phyloP scores from a whole-genome alignment of 2,329 filamentous ascomycete genomes.

The Fusarium proliferatum region DNA sequence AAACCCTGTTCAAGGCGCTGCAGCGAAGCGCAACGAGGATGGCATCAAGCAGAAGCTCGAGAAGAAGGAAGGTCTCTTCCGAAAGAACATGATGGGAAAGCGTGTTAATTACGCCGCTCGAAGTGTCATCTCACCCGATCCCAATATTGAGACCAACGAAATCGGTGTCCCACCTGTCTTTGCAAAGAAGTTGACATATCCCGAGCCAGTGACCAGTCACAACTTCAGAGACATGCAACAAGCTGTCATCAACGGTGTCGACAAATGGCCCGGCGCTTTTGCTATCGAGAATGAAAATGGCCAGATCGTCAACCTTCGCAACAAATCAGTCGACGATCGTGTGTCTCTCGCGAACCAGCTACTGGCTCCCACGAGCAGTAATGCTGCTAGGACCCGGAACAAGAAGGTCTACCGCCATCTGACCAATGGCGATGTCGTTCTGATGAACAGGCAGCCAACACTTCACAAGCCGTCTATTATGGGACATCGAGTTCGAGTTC shows the following conservation, averaged over 20 bases:
- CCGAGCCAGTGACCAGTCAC: conserved; percentile 95
- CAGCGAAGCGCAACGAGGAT: conserved; percentile 83
- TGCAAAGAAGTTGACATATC: conserved; percentile 94
- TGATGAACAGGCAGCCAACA: conserved; percentile 99
- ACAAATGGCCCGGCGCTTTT: conserved; percentile 93
- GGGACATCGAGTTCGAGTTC: conserved; percentile 91
- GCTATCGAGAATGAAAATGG: conserved; percentile 97
- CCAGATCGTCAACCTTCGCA: conserved; percentile 86
- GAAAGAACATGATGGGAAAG: conserved; percentile 99
- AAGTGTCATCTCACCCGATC: conserved; percentile 97
- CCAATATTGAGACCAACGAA: conserved; percentile 98
- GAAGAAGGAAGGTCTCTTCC: conserved; percentile 98
- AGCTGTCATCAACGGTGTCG: conserved; percentile 92
- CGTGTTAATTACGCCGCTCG: conserved; percentile 98
- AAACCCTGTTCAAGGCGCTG: conserved; percentile 82
- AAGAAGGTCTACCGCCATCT: conserved; percentile 98
- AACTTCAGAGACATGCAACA: conserved; percentile 97
- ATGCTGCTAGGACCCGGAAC: conserved; percentile 79
- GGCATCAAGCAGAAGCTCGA: conserved; percentile 98
- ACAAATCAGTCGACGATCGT: conserved; percentile 89
- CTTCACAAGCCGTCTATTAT: conserved; percentile 99
- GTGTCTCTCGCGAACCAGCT: conserved; percentile 92
- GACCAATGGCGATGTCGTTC: conserved; percentile 94
- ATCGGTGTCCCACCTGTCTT: conserved; percentile 99
- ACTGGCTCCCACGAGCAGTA: conserved; percentile 82